Evolutionary conservation across 768 basidiomycete species (phyloP).

Genomic region (Macrolepiota albuminosa): DNA sequence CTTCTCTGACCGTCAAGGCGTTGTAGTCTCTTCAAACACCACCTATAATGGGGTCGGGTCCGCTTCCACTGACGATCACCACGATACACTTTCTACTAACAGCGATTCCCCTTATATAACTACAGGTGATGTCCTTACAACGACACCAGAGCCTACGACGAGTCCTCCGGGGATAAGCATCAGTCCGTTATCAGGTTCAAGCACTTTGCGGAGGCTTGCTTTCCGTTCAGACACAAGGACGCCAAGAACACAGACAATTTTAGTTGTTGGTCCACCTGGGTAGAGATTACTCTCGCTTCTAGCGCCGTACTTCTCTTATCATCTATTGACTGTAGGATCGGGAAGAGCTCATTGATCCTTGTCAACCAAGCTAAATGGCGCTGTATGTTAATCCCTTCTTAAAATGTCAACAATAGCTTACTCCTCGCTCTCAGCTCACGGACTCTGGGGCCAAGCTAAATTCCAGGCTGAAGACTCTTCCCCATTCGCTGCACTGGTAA

Average conservation of each 20-base stretch:
- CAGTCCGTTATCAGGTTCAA: constrained; percentile 31
- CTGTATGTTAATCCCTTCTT: constrained; percentile 29
- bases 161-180: constrained; percentile 22
- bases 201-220: constrained; percentile 41
- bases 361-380: constrained; percentile 72
- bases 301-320: constrained; percentile 3
- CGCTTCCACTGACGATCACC: constrained; percentile 31
- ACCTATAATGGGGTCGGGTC: constrained; percentile 26
- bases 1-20: constrained; percentile 38
- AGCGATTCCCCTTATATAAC: constrained; percentile 30
- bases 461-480: constrained; percentile 62
- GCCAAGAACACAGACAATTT: constrained; percentile 52
- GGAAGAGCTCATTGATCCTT: constrained; percentile 70
- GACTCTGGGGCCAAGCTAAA: constrained; percentile 75
- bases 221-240: constrained; percentile 37
- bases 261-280: constrained; percentile 65
- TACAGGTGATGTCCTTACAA: neutral
- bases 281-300: constrained; percentile 16
- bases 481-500: constrained; percentile 57
- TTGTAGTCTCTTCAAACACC: constrained; percentile 30
- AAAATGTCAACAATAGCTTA: neutral
- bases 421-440: constrained; percentile 41
- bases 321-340: constrained; percentile 37
- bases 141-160: constrained; percentile 15
- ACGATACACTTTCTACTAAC: constrained; percentile 39